A percentile compares a stretch with the other conserved stretches of the same genome.
Evolutionary conservation across 1,139 yeast species (phyloP).

Genomic region (Yamadazyma taylorii): DNA sequence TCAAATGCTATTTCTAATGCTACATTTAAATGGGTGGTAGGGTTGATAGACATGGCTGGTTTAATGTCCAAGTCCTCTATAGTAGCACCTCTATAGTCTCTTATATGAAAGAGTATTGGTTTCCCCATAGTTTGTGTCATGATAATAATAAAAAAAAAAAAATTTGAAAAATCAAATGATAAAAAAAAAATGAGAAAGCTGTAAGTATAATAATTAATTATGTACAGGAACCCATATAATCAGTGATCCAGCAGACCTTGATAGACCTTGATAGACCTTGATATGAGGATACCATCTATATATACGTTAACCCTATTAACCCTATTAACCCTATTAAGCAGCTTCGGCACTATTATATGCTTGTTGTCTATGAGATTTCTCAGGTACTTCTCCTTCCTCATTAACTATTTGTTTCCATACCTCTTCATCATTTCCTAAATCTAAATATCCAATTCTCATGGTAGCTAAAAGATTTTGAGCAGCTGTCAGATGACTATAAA

Average conservation of each 20-base stretch:
- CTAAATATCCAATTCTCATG: conserved; percentile 70
- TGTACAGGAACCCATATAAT: conserved; percentile 1
- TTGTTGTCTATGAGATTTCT: conserved; percentile 23
- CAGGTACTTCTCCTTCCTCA: conserved; percentile 40
- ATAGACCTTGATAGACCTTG: too few relatives aligned
- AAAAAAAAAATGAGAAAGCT: too few relatives aligned
- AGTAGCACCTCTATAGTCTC: conserved; percentile 54
- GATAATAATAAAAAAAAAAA: too few relatives aligned
- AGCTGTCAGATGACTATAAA: conserved; percentile 72
- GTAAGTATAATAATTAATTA: too few relatives aligned
- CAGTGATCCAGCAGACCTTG: too few relatives aligned
- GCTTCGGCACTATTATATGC: conserved; percentile 47
- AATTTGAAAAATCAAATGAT: too few relatives aligned
- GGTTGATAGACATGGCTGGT: conserved; percentile 60
- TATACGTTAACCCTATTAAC: too few relatives aligned
- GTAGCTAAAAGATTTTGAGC: conserved; percentile 71
- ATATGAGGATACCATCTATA: too few relatives aligned
- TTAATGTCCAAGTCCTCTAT: conserved; percentile 63
- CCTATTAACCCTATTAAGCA: too few relatives aligned
- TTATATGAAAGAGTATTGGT: conserved; percentile 27
- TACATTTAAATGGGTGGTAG: conserved; percentile 47
- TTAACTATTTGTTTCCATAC: conserved; percentile 65
- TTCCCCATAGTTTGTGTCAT: conserved; percentile 5
- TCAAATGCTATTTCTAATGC: conserved; percentile 55
- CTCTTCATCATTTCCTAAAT: conserved; percentile 81